These are phyloP conservation scores for Annulohypoxylon bovei DNA, from an alignment of 495 filamentous ascomycete genomes.

Conservation along the genomic window DNA sequence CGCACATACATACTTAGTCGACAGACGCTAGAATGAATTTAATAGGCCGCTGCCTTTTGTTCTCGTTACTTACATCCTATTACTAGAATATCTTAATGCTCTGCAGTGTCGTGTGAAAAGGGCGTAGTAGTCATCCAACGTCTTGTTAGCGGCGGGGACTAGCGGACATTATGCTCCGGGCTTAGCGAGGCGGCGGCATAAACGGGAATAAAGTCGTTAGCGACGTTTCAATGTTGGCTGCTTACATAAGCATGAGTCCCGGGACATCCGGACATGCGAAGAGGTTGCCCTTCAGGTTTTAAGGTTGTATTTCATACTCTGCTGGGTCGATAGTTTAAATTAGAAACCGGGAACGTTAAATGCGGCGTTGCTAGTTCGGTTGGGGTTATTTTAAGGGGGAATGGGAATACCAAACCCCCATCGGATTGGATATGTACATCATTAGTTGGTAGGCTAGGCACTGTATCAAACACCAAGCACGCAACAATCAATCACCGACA, in stretches of 20 bases:
- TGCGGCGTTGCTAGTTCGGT: neutral
- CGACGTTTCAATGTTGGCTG: neutral
- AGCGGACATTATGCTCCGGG: neutral
- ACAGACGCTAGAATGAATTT: constrained; percentile 3
- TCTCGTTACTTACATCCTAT: neutral
- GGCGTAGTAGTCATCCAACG: neutral
- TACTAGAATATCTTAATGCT: neutral
- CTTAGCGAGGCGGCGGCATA: neutral
- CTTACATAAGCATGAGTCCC: neutral
- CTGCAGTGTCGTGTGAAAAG: neutral
- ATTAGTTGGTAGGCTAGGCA: no score
- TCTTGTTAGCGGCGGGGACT: neutral
- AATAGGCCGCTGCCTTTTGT: neutral
- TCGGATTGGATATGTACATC: neutral
- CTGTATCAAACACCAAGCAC: neutral
- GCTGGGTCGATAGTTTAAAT: neutral
- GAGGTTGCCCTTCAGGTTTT: neutral
- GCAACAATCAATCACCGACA: no score
- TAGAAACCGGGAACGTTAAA: neutral
- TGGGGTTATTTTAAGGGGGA: neutral
- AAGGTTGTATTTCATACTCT: neutral
- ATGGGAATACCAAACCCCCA: no score
- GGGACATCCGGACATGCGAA: neutral
- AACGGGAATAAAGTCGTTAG: neutral
- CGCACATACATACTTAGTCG: neutral